Percentiles rank a stretch among this genome's conserved stretches.
Evolutionary conservation across 345 rosid genomes (phyloP).

Genomic region (Murraya koenigii): DNA sequence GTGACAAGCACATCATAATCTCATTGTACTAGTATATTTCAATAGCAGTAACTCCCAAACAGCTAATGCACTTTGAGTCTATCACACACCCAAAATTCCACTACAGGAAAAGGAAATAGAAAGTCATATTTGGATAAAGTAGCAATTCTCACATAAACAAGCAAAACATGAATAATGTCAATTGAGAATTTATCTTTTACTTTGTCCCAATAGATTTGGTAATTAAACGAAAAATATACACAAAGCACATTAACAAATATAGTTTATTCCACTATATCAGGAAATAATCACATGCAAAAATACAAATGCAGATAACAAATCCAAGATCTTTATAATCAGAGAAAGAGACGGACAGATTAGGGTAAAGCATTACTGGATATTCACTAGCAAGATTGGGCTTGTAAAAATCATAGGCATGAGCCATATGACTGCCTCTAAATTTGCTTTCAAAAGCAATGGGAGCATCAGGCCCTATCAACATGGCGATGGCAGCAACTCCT

Average conservation of each 20-base stretch:
- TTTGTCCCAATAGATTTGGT: background rate
- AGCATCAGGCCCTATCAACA: constrained; percentile 90
- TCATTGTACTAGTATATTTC: background rate
- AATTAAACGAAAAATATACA: background rate
- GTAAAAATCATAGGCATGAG: constrained; percentile 96
- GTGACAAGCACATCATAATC: background rate
- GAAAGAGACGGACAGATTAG: background rate
- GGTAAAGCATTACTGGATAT: constrained; percentile 67
- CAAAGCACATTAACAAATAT: background rate
- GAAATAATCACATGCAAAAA: background rate
- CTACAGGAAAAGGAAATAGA: background rate
- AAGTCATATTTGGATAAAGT: background rate
- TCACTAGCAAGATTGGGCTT: constrained; percentile 98
- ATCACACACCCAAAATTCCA: background rate
- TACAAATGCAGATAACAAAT: background rate
- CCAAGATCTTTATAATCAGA: background rate
- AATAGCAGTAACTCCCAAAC: background rate
- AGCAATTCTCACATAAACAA: background rate
- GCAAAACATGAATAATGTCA: background rate
- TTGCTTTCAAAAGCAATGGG: constrained; percentile 91
- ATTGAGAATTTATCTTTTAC: background rate
- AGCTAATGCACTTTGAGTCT: background rate
- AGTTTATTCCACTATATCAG: background rate
- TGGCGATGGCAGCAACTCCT: constrained; percentile 95
- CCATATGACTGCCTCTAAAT: constrained; percentile 87